These are phyloP conservation scores for Emmonsiellopsis sp. DNA, from an alignment of 2,329 filamentous ascomycete genomes.

Conservation along the genomic window DNA sequence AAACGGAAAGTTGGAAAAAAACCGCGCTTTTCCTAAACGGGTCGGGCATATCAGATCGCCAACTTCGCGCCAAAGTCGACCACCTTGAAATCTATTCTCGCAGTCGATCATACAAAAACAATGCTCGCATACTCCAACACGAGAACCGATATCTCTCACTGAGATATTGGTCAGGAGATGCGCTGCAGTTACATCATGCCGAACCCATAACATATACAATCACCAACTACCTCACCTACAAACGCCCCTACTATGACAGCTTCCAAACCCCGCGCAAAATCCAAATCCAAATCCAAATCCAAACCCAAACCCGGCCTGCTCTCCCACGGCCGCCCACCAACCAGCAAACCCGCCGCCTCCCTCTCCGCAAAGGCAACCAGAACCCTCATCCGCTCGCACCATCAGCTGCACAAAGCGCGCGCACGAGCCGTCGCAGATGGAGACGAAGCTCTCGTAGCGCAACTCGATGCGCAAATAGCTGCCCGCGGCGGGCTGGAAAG, in stretches of 20 bases:
- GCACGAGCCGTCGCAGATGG: conserved; percentile 41
- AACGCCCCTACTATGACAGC: conserved; percentile 16
- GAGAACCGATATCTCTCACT: too few relatives aligned
- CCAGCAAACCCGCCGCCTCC: conserved; percentile 24
- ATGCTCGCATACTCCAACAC: too few relatives aligned
- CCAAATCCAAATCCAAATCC: conserved; percentile 21
- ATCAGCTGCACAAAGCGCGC: conserved; percentile 49
- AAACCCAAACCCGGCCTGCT: conserved; percentile 29
- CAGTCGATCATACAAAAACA: too few relatives aligned
- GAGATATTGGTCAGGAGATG: not conserved
- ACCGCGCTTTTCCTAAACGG: conserved; percentile 6
- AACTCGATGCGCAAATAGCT: conserved; percentile 42
- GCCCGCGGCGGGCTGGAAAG: conserved; percentile 48
- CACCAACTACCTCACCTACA: not conserved
- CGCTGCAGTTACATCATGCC: not conserved
- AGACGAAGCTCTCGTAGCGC: conserved; percentile 30
- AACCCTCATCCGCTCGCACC: conserved; percentile 50
- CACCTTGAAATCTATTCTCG: too few relatives aligned
- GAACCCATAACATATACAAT: not conserved
- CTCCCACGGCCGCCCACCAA: conserved; percentile 38
- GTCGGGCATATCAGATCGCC: not conserved
- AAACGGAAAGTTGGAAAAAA: not conserved
- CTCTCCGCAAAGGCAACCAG: conserved; percentile 50
- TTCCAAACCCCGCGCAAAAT: conserved; percentile 19
- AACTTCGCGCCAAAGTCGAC: not conserved